phyloP scores from a whole-genome alignment of 2,329 filamentous ascomycete genomes.

The Drechslera avenae region DNA sequence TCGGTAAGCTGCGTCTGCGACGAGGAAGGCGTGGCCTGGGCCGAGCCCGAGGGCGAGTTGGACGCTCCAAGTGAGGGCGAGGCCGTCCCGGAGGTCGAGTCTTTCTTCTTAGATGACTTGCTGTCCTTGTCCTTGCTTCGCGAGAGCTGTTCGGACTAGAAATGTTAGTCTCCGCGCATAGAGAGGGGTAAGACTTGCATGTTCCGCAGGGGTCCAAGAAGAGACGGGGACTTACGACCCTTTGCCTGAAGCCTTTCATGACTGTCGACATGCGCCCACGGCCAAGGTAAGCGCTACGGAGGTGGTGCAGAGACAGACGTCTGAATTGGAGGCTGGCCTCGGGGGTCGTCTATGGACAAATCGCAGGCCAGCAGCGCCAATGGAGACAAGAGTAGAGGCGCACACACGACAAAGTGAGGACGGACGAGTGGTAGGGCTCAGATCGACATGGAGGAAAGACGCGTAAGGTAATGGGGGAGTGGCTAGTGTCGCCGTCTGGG shows the following conservation, averaged over 20 bases:
- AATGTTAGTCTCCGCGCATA: slow-evolving; percentile 54
- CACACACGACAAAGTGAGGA: slow-evolving; percentile 20
- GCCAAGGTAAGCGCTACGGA: slow-evolving; percentile 38
- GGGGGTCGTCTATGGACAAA: slow-evolving; percentile 27
- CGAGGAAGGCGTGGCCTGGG: slow-evolving; percentile 78
- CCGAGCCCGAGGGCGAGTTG: slow-evolving; percentile 65
- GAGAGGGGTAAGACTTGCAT: slow-evolving; percentile 28
- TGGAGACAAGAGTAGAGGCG: slow-evolving; percentile 28
- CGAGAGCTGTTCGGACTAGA: slow-evolving; percentile 81
- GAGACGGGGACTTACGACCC: slow-evolving; percentile 75
- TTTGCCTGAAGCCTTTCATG: slow-evolving; percentile 98
- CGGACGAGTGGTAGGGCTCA: slow-evolving; percentile 29
- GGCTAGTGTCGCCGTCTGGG: slow-evolving; percentile 36
- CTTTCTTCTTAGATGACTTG: slow-evolving; percentile 76
- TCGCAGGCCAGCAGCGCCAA: slow-evolving; percentile 37
- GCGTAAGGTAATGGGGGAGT: slow-evolving; percentile 33
- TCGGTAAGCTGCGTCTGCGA: slow-evolving; percentile 88
- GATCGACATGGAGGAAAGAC: slow-evolving; percentile 38
- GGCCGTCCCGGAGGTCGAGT: slow-evolving; percentile 68
- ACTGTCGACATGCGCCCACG: slow-evolving; percentile 54
- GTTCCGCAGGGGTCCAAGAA: slow-evolving; percentile 28
- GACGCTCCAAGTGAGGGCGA: slow-evolving; percentile 70
- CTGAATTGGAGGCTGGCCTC: slow-evolving; percentile 29
- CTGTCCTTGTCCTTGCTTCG: slow-evolving; percentile 82
- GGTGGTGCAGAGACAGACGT: slow-evolving; percentile 33